phyloP scores from a whole-genome alignment of 805 yeast genomes.

The Cephaloascus albidus region DNA sequence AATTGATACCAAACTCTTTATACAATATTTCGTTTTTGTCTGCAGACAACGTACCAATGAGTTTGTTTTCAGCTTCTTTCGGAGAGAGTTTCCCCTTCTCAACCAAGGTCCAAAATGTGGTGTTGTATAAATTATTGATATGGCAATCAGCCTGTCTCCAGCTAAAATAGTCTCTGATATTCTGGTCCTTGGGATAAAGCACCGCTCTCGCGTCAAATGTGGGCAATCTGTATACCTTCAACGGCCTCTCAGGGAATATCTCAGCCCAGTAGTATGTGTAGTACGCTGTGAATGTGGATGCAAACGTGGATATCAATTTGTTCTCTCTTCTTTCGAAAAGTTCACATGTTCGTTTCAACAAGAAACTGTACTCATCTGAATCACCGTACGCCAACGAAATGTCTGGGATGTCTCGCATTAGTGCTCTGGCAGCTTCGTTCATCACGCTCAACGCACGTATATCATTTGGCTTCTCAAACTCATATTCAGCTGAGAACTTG shows the following conservation, averaged over 20 bases:
- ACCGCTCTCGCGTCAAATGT: slow-evolving; percentile 91
- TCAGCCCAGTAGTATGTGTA: slow-evolving; percentile 63
- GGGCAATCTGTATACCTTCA: slow-evolving; percentile 53
- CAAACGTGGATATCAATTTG: slow-evolving; percentile 75
- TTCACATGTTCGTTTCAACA: slow-evolving; percentile 51
- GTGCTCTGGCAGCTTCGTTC: slow-evolving; percentile 68
- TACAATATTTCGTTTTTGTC: slow-evolving; percentile 89
- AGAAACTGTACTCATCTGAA: slow-evolving; percentile 88
- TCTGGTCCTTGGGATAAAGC: slow-evolving; percentile 55
- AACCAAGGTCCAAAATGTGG: slow-evolving; percentile 85
- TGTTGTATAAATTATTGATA: slow-evolving; percentile 88
- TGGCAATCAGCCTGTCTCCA: slow-evolving; percentile 98
- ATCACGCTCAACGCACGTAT: slow-evolving; percentile 63
- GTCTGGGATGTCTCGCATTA: slow-evolving; percentile 62
- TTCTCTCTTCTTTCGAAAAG: slow-evolving; percentile 77
- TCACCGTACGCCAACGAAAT: slow-evolving; percentile 84
- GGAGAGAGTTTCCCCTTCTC: slow-evolving; percentile 58
- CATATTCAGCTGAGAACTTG: slow-evolving; percentile 62
- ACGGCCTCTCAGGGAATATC: slow-evolving; percentile 40
- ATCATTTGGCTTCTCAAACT: slow-evolving; percentile 87
- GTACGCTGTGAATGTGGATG: slow-evolving; percentile 70
- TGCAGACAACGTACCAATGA: slow-evolving; percentile 69
- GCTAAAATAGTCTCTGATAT: slow-evolving; percentile 70
- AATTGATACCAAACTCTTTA: slow-evolving; percentile 70
- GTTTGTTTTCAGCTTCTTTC: slow-evolving; percentile 68